phyloP scores from a whole-genome alignment of 139 green algal species.

The Chlorella sorokiniana region DNA sequence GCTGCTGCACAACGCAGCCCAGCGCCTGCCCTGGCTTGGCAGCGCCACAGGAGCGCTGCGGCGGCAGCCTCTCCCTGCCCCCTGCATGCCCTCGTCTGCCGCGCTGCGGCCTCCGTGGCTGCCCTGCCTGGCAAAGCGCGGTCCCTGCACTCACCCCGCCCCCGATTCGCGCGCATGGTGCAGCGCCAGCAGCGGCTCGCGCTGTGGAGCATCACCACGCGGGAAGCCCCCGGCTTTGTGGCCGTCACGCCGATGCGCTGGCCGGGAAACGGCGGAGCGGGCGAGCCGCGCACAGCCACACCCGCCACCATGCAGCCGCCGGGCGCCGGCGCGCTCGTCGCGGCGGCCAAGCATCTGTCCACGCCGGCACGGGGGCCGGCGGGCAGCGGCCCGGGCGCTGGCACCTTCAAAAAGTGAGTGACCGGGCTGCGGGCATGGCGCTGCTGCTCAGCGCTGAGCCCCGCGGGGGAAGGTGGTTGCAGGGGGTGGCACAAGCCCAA shows the following conservation, averaged over 20 bases:
- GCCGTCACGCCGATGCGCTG: constrained; percentile 30
- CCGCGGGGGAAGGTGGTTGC: neutral
- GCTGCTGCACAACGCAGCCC: neutral
- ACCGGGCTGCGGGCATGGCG: neutral
- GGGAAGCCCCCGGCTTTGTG: constrained; percentile 21
- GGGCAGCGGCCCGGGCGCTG: neutral
- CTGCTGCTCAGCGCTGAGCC: neutral
- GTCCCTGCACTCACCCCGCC: neutral
- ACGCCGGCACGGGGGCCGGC: neutral
- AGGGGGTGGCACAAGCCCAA: neutral
- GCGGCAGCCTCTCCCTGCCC: too few relatives aligned
- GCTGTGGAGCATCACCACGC: constrained; percentile 28
- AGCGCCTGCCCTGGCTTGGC: too few relatives aligned
- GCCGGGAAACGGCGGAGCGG: neutral
- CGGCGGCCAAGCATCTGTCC: neutral
- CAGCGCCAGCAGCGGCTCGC: constrained; percentile 17
- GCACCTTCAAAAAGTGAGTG: constrained; percentile 32
- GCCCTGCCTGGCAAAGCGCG: too few relatives aligned
- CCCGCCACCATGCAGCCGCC: neutral
- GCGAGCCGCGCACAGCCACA: neutral
- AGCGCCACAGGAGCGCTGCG: too few relatives aligned
- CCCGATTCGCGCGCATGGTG: neutral
- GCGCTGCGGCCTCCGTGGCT: too few relatives aligned
- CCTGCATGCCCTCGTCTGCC: too few relatives aligned
- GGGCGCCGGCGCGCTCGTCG: too few relatives aligned